A percentile compares a stretch with the other conserved stretches of the same genome.
Conservation (phyloP, 2,329 filamentous ascomycete genomes). For the Sclerotinia trifoliorum region DNA sequence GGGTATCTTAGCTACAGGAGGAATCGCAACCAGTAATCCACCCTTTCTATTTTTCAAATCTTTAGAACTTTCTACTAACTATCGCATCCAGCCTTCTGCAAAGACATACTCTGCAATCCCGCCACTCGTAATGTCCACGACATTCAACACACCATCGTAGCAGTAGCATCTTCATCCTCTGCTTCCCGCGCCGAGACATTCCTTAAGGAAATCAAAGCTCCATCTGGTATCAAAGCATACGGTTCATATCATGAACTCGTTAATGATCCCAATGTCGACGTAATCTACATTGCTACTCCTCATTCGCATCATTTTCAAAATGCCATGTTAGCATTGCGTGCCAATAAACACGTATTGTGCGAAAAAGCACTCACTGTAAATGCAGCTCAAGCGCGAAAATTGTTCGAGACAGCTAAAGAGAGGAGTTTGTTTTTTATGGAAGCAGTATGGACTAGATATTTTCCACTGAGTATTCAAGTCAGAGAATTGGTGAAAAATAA, state of each 20-base stretch:
- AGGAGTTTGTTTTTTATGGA: slow-evolving; percentile 64
- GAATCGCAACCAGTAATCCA: slow-evolving; percentile 40
- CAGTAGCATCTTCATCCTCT: slow-evolving; percentile 64
- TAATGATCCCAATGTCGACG: slow-evolving; percentile 61
- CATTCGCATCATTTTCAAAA: slow-evolving; percentile 75
- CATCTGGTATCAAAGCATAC: slow-evolving; percentile 59
- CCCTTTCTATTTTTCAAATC: neutral
- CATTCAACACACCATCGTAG: slow-evolving; percentile 60
- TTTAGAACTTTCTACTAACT: slow-evolving; percentile 18
- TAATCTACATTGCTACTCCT: slow-evolving; percentile 69
- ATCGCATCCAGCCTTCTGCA: slow-evolving; percentile 50
- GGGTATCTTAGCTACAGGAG: slow-evolving; percentile 42
- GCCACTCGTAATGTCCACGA: slow-evolving; percentile 57
- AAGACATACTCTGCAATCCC: slow-evolving; percentile 63
- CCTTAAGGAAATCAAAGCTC: slow-evolving; percentile 55
- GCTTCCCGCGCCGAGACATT: slow-evolving; percentile 59
- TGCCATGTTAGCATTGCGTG: slow-evolving; percentile 60
- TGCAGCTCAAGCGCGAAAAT: slow-evolving; percentile 58
- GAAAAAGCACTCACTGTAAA: slow-evolving; percentile 73
- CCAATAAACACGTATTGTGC: slow-evolving; percentile 67
- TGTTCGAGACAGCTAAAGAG: slow-evolving; percentile 59
- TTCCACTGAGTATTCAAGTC: slow-evolving; percentile 62
- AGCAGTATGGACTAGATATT: slow-evolving; percentile 69
- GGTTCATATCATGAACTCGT: slow-evolving; percentile 66
- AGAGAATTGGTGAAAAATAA: slow-evolving; percentile 48